phyloP scores from a whole-genome alignment of 2,329 filamentous ascomycete species.

The Fusarium sulawesiense region DNA sequence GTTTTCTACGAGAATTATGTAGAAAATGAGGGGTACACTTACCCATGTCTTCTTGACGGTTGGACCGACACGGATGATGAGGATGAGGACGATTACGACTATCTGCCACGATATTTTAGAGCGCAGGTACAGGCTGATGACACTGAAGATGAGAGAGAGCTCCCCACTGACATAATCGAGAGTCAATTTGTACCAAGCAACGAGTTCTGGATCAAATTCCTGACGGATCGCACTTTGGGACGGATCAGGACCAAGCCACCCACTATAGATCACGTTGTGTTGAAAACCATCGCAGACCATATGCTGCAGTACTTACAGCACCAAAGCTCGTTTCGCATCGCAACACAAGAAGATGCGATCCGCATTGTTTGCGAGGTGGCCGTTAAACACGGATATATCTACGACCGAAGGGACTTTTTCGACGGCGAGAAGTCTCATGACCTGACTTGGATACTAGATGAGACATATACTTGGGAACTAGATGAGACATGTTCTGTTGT shows the following conservation, averaged over 20 bases:
- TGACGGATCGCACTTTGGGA: not conserved
- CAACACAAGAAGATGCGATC: not conserved
- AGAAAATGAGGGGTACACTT: not conserved
- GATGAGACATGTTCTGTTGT: not conserved
- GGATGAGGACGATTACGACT: not conserved
- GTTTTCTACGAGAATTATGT: not conserved
- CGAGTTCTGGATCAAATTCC: not conserved
- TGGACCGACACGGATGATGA: not conserved
- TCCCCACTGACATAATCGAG: fast-evolving
- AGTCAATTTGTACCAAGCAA: not conserved
- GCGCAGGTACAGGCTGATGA: no score
- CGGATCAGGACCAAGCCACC: not conserved
- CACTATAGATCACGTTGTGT: not conserved
- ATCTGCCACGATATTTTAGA: not conserved
- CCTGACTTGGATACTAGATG: no score
- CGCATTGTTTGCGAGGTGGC: not conserved
- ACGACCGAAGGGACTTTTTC: constrained; percentile 6
- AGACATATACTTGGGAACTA: no score
- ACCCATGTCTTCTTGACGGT: not conserved
- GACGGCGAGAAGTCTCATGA: not conserved
- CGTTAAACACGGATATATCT: not conserved
- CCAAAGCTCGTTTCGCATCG: no score
- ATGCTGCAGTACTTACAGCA: not conserved
- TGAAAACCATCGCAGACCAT: not conserved
- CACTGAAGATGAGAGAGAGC: fast-evolving